Conservation (phyloP, 108 stramenopile species). For the Schizochytrium sp. region DNA sequence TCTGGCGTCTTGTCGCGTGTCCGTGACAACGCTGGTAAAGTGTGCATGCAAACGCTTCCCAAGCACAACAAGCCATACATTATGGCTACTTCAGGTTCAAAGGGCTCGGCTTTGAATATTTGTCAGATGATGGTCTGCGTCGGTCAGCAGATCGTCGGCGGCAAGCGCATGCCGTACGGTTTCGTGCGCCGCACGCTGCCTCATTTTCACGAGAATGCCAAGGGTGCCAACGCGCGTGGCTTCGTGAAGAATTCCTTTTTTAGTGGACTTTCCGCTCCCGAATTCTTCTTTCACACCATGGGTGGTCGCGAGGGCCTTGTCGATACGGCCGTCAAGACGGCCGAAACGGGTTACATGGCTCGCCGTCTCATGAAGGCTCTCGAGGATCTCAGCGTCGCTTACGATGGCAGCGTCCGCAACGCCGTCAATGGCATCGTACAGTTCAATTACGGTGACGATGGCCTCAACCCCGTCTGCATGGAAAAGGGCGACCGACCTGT, state of each 20-base stretch:
- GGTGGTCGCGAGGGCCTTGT: constrained; percentile 96
- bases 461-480: constrained; percentile 86
- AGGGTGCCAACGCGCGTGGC: constrained; percentile 88
- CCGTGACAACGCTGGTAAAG: constrained; percentile 84
- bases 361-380: constrained; percentile 88
- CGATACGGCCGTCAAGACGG: constrained; percentile 98
- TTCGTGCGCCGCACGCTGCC: constrained; percentile 89
- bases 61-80: constrained; percentile 29
- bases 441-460: constrained; percentile 93
- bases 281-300: constrained; percentile 99
- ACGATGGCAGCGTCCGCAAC: constrained; percentile 67
- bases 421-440: constrained; percentile 89
- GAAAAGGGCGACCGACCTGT: constrained; percentile 79
- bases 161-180: constrained; percentile 90
- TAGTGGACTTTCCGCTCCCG: constrained; percentile 91
- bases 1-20: constrained; percentile 72
- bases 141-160: constrained; percentile 96
- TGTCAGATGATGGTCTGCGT: constrained; percentile 99
- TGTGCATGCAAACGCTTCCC: constrained; percentile 76
- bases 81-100: constrained; percentile 88
- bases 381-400: constrained; percentile 13
- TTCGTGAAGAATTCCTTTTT: constrained; percentile 94
- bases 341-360: constrained; percentile 99
- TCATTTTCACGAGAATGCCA: constrained; percentile 70
- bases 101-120: constrained; percentile 92